A percentile compares a stretch with the other conserved stretches of the same genome.
phyloP scores from a whole-genome alignment of 805 yeast genomes.

The Cyberlindnera xishuangbannaensis region DNA sequence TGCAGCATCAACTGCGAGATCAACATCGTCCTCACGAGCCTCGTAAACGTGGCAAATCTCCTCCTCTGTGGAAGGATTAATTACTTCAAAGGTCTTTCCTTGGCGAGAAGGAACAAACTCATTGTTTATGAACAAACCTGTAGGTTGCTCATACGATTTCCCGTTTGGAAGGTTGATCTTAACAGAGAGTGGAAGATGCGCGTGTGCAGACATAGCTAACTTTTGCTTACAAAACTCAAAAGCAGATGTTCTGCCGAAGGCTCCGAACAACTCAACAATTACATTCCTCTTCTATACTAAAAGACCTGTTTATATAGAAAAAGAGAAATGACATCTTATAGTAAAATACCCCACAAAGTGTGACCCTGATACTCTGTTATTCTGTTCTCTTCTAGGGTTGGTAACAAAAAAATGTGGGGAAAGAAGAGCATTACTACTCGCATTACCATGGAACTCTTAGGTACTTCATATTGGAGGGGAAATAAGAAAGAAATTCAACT shows the following conservation, averaged over 20 bases:
- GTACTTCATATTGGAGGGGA: no score
- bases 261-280: no score
- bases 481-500: no score
- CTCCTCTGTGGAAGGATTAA: conserved; percentile 68
- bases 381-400: no score
- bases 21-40: conserved; percentile 75
- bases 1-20: conserved; percentile 78
- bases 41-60: conserved; percentile 63
- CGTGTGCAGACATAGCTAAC: conserved; percentile 6
- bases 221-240: no score
- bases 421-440: no score
- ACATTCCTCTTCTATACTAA: no score
- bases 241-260: no score
- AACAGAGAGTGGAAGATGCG: conserved; percentile 8
- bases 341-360: no score
- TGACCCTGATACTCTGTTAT: no score
- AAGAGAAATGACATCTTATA: background rate
- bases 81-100: conserved; percentile 55
- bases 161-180: conserved; percentile 57
- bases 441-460: no score
- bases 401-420: no score
- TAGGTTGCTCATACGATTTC: conserved; percentile 62
- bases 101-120: conserved; percentile 58
- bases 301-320: background rate
- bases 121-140: conserved; percentile 73